Percentiles rank a stretch among this genome's conserved stretches.
Conservation (phyloP, 805 yeast species). For the Lipomyces orientalis region DNA sequence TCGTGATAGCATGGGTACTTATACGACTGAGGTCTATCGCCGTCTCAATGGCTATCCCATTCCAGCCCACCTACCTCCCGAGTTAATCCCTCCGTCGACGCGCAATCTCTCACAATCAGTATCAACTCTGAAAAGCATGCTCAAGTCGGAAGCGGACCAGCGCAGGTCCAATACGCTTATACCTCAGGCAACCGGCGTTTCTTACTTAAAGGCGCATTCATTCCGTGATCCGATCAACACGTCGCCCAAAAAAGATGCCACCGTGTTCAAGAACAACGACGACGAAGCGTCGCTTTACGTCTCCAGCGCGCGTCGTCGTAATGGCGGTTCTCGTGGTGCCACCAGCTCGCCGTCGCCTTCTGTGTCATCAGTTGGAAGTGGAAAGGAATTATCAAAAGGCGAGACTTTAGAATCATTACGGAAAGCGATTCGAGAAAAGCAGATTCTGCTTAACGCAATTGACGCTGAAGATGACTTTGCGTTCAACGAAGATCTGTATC, state of each 20-base stretch:
- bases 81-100: slow-evolving; percentile 85
- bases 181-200: slow-evolving; percentile 41
- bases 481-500: slow-evolving; percentile 47
- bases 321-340: slow-evolving; percentile 44
- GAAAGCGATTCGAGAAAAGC: slow-evolving; percentile 72
- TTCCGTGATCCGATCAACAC: slow-evolving; percentile 45
- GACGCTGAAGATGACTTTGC: slow-evolving; percentile 62
- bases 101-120: slow-evolving; percentile 73
- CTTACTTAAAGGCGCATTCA: slow-evolving; percentile 46
- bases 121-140: slow-evolving; percentile 69
- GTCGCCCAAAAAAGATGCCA: slow-evolving; percentile 52
- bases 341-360: slow-evolving; percentile 15
- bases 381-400: slow-evolving; percentile 22
- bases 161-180: slow-evolving; percentile 37
- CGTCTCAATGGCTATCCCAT: slow-evolving; percentile 86
- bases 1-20: not conserved
- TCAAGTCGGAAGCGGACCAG: slow-evolving; percentile 51
- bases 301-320: slow-evolving; percentile 63
- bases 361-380: slow-evolving; percentile 7
- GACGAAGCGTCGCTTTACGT: slow-evolving; percentile 72
- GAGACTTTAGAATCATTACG: slow-evolving; percentile 60
- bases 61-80: slow-evolving; percentile 84
- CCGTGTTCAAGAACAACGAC: slow-evolving; percentile 71
- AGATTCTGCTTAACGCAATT: slow-evolving; percentile 69
- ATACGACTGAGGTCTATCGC: slow-evolving; percentile 59